Evolutionary conservation across 2,329 filamentous ascomycete genomes (phyloP).

Genomic region (Colletotrichum spaethianum): DNA sequence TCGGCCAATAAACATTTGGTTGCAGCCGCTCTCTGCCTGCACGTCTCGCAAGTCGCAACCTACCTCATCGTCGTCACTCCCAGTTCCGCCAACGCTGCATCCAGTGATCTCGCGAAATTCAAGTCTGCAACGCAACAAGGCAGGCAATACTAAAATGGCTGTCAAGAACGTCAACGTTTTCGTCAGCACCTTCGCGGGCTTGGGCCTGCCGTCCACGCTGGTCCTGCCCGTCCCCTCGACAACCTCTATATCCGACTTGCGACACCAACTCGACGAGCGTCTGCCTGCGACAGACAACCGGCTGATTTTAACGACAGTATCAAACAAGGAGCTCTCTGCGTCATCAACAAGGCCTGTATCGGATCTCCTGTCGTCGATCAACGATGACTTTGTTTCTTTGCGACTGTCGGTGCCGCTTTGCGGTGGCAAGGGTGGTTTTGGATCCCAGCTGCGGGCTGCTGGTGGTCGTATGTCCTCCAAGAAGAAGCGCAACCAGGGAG

Average conservation of each 20-base stretch:
- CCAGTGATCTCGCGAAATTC: background rate
- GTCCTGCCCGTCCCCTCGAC: conserved; percentile 79
- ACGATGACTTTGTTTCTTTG: conserved; percentile 83
- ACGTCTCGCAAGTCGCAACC: conserved; percentile 7
- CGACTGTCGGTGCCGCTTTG: conserved; percentile 84
- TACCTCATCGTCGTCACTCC: background rate
- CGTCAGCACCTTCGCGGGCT: conserved; percentile 85
- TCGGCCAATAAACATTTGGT: background rate
- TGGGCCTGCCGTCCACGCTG: conserved; percentile 86
- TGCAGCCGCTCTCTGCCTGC: background rate
- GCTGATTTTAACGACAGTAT: conserved; percentile 86
- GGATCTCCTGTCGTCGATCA: conserved; percentile 68
- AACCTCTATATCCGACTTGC: conserved; percentile 78
- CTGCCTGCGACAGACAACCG: conserved; percentile 70
- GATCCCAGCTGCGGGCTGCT: conserved; percentile 94
- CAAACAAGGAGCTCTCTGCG: conserved; percentile 77
- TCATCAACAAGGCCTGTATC: conserved; percentile 70
- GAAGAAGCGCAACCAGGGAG: conserved; percentile 86
- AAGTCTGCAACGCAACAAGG: background rate
- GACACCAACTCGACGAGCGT: conserved; percentile 72
- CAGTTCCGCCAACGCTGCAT: background rate
- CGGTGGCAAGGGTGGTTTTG: conserved; percentile 98
- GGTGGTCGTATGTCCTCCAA: conserved; percentile 98
- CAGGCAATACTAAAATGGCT: conserved; percentile 60
- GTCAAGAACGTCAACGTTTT: conserved; percentile 81